Percentiles rank a stretch among this genome's conserved stretches.
phyloP scores from a whole-genome alignment of 2,329 filamentous ascomycete species.

The Penicillium hordei region DNA sequence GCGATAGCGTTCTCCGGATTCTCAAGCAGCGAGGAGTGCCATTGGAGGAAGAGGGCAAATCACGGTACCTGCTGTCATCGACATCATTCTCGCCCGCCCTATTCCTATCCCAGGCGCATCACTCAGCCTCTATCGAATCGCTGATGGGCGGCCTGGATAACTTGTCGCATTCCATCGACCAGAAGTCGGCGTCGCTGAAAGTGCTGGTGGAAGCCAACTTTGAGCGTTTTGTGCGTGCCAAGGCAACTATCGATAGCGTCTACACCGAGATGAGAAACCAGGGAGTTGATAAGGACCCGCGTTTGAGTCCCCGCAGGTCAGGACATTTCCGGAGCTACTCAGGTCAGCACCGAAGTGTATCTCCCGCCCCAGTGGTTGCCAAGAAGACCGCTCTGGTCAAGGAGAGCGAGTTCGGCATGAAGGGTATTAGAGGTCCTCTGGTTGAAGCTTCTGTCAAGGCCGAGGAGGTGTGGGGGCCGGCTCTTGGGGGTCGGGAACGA shows the following conservation, averaged over 20 bases:
- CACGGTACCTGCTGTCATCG: conserved; percentile 91
- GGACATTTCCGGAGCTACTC: conserved; percentile 58
- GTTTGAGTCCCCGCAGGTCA: conserved; percentile 62
- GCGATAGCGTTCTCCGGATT: conserved; percentile 80
- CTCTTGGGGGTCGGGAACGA: conserved; percentile 84
- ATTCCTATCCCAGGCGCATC: conserved; percentile 90
- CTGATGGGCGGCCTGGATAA: conserved; percentile 80
- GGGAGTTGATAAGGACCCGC: conserved; percentile 54
- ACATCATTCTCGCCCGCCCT: conserved; percentile 91
- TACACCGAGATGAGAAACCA: conserved; percentile 91
- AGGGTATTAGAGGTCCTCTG: conserved; percentile 83
- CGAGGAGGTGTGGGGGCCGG: conserved; percentile 96
- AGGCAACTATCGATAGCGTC: conserved; percentile 97
- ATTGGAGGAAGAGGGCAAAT: conserved; percentile 81
- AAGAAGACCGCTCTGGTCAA: conserved; percentile 90
- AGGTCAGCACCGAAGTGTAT: conserved; percentile 41
- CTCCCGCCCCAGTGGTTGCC: conserved; percentile 44
- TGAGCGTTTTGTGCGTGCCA: conserved; percentile 94
- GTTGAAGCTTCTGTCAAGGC: conserved; percentile 90
- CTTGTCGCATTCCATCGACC: conserved; percentile 87
- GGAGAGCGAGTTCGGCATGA: conserved; percentile 86
- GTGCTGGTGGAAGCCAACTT: conserved; percentile 97
- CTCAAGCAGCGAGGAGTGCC: conserved; percentile 74
- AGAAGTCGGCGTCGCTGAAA: conserved; percentile 96
- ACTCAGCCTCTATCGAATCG: conserved; percentile 76